These are phyloP conservation scores for Amylocystis lapponica DNA, from an alignment of 768 basidiomycete genomes.

Conservation along the genomic window DNA sequence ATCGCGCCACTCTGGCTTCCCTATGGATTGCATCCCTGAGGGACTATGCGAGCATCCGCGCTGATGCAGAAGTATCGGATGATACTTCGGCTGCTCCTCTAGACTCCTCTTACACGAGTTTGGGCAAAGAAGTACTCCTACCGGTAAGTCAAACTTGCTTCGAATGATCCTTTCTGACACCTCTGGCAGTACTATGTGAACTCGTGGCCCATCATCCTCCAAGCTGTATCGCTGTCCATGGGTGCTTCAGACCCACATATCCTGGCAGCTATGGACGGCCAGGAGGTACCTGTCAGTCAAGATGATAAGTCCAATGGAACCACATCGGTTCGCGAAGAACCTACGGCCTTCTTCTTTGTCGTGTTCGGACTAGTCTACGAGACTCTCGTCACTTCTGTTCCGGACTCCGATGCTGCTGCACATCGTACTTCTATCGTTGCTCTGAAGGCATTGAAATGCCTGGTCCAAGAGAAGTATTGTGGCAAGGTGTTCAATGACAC, in stretches of 20 bases:
- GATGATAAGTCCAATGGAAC: constrained; percentile 1
- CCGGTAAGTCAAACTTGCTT: constrained; percentile 55
- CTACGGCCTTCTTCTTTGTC: constrained; percentile 79
- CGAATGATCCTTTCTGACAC: neutral
- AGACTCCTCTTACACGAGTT: constrained; percentile 79
- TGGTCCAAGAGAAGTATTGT: constrained; percentile 77
- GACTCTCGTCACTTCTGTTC: constrained; percentile 61
- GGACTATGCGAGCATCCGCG: constrained; percentile 88
- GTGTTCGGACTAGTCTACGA: constrained; percentile 95
- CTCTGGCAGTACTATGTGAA: constrained; percentile 72
- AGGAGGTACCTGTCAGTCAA: constrained; percentile 40
- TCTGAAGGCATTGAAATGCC: constrained; percentile 69
- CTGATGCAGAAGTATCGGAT: constrained; percentile 82
- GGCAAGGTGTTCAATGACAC: constrained; percentile 79
- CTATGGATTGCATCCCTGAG: constrained; percentile 87
- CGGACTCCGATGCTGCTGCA: constrained; percentile 44
- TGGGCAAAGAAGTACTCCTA: constrained; percentile 86
- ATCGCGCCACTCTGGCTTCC: constrained; percentile 64
- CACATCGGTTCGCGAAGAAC: constrained; percentile 40
- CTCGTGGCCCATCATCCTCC: constrained; percentile 77
- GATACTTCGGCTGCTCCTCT: constrained; percentile 69
- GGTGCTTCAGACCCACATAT: constrained; percentile 60
- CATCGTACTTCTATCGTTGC: constrained; percentile 49
- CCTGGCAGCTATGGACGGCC: constrained; percentile 78
- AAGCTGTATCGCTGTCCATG: constrained; percentile 82